Evolutionary conservation across 1,284 basidiomycete species (phyloP).

Genomic region (Ceratobasidium sp.): DNA sequence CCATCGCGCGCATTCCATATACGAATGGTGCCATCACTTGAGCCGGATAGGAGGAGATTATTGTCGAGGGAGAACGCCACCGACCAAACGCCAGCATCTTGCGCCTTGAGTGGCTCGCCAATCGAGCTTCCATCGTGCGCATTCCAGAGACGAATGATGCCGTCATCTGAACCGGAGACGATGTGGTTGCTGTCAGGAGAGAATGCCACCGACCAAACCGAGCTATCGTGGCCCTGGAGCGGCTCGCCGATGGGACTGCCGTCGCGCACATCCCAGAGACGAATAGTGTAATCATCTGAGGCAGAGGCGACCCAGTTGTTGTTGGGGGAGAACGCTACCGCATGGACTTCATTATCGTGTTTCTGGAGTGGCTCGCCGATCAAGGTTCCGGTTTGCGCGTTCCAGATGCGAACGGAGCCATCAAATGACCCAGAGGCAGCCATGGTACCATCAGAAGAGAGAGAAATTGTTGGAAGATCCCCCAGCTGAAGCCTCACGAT

Average conservation of each 20-base stretch:
- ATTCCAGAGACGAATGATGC: not conserved
- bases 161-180: not conserved
- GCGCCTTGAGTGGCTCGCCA: not conserved
- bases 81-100: not conserved
- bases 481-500: no score
- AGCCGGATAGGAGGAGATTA: not conserved
- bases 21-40: not conserved
- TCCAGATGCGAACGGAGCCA: not conserved
- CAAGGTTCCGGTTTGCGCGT: not conserved
- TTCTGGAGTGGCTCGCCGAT: not conserved
- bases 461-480: no score
- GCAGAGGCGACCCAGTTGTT: conserved; percentile 17
- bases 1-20: not conserved
- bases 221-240: conserved; percentile 27
- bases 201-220: conserved; percentile 20
- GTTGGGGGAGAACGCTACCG: conserved; percentile 42
- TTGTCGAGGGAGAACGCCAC: not conserved
- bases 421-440: not conserved
- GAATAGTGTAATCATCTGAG: conserved; percentile 14
- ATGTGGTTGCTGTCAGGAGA: not conserved
- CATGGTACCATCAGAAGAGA: no score
- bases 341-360: not conserved
- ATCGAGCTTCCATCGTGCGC: not conserved
- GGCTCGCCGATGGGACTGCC: not conserved
- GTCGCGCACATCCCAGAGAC: conserved; percentile 27